Evolutionary conservation across 2,329 filamentous ascomycete genomes (phyloP).

Genomic region (Epichloe coenophiala): DNA sequence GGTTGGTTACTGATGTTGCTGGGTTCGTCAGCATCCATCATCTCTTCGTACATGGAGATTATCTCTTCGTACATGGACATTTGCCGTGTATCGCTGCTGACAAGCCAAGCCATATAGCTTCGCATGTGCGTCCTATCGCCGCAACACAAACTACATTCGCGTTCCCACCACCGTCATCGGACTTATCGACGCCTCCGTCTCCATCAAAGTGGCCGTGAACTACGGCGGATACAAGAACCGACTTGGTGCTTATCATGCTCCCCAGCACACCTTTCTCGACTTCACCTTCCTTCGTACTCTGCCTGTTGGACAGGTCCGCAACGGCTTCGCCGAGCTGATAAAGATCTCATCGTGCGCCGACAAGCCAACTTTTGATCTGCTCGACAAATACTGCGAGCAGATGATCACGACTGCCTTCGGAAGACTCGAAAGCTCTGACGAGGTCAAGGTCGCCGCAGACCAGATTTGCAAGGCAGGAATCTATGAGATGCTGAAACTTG

Average conservation of each 20-base stretch:
- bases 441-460: constrained; percentile 33
- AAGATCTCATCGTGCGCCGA: constrained; percentile 64
- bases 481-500: constrained; percentile 59
- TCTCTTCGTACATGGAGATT: no score
- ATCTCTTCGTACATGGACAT: no score
- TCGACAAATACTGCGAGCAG: constrained; percentile 57
- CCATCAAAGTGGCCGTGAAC: constrained; percentile 68
- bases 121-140: constrained; percentile 57
- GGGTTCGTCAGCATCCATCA: constrained; percentile 28
- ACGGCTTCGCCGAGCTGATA: constrained; percentile 63
- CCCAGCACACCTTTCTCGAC: constrained; percentile 59
- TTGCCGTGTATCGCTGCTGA: not conserved
- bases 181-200: constrained; percentile 61
- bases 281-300: constrained; percentile 59
- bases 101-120: constrained; percentile 30
- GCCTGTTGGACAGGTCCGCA: constrained; percentile 53
- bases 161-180: constrained; percentile 64
- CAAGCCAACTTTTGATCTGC: constrained; percentile 48
- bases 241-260: constrained; percentile 59
- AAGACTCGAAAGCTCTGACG: constrained; percentile 36
- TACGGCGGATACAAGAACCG: constrained; percentile 67
- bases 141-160: constrained; percentile 62
- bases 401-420: constrained; percentile 54
- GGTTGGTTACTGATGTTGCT: constrained; percentile 58
- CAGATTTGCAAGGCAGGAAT: constrained; percentile 57